Evolutionary conservation across 2,329 filamentous ascomycete genomes (phyloP).

Genomic region (Cladosporium colombiae): DNA sequence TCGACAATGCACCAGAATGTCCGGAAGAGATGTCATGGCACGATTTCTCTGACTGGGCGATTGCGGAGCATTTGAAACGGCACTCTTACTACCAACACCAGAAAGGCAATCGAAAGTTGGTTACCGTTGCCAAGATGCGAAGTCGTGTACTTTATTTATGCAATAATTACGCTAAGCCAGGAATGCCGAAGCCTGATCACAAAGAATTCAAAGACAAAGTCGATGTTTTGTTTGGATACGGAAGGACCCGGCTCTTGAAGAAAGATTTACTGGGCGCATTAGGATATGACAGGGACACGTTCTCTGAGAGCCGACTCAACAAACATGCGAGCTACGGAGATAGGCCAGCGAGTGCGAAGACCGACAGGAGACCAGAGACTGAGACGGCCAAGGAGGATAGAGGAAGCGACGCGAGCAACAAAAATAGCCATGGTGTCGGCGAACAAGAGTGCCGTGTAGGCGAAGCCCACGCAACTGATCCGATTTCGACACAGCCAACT

Average conservation of each 20-base stretch:
- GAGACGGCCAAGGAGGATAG: neutral
- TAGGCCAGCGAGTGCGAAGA: neutral
- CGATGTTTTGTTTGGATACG: neutral
- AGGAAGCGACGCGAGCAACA: neutral
- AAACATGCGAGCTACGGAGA: neutral
- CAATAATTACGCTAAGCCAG: no score
- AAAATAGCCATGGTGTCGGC: neutral
- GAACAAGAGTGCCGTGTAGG: neutral
- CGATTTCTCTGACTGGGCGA: neutral
- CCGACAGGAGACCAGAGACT: neutral
- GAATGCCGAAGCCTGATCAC: no score
- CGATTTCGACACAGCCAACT: neutral
- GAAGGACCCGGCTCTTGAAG: neutral
- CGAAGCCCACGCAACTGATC: neutral
- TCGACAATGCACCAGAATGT: neutral
- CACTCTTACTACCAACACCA: neutral
- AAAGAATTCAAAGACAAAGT: neutral
- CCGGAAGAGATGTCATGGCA: neutral
- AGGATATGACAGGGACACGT: neutral
- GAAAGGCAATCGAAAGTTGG: neutral
- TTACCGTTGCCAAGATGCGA: neutral
- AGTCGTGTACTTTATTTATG: neutral
- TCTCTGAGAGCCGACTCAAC: neutral
- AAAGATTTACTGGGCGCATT: neutral
- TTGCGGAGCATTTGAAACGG: neutral